Base-by-base conservation (phyloP, 1,284 basidiomycete species). In the Coriolopsis trogii region DNA sequence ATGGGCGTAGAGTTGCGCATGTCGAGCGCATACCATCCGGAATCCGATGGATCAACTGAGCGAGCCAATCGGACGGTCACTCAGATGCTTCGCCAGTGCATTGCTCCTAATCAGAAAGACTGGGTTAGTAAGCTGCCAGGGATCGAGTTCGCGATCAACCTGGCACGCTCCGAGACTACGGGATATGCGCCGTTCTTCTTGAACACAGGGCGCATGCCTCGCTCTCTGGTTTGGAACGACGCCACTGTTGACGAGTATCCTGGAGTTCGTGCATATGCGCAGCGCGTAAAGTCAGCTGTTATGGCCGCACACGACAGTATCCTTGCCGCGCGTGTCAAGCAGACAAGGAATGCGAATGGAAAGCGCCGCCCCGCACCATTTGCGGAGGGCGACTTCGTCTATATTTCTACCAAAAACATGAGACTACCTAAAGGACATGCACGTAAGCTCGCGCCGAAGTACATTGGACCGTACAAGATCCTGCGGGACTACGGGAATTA, bases 71-170 rank as follows among this genome's bases (percentile, higher is more conserved):
- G 30, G 12, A 31, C 30, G 30, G 30, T 31, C 30, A 5, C 10
- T 4, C 30, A 31, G 9, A 31, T 31, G 30, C 10, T 31, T 3
- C 10, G 30, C 13, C 30, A 31, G 9, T 31, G 30, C 9, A 10
- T 31, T 3, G 30, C 66, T 6, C 44, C 78, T 0, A 56, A 73
- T 42, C n/a, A n/a, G n/a, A 28, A 55, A 16, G 67, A 75, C 46
- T 76, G 73, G 73, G 72, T 67, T 0, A n/a, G 28, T 1, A 64
- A 63, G 33, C 33, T 75, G 24, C 71, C 72, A 1, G 61, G 61
- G 0, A 69, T 74, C 9, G 68, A 73, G 13, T 38, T 38, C 13
- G 37, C 37, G 4, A 38, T 38, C 37, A 38, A 38, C 37, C 4
- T 38, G 5, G 62, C 67, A 20, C 38, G 15, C 23, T 1, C 63